A percentile compares a stretch with the other conserved stretches of the same genome.
phyloP scores from a whole-genome alignment of 2,329 filamentous ascomycete genomes.

The Microsporum canis region DNA sequence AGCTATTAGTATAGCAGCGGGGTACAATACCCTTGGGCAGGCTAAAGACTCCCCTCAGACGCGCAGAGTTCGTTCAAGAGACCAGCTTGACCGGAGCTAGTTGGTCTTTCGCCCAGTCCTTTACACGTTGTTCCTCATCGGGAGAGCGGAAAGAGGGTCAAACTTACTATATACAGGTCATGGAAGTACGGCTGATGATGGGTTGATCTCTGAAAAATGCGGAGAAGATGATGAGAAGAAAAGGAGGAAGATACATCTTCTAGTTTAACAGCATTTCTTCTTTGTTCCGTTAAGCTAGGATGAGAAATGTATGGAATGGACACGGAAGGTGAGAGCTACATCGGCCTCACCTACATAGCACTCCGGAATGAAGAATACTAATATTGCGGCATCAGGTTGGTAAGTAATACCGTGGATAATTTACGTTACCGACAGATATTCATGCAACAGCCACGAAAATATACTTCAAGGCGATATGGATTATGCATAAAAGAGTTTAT shows the following conservation, averaged over 20 bases:
- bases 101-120: background rate
- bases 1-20: background rate
- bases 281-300: background rate
- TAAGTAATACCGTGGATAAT: too few relatives aligned
- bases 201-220: background rate
- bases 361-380: too few relatives aligned
- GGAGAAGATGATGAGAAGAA: background rate
- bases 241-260: background rate
- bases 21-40: background rate
- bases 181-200: background rate
- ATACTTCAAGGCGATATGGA: background rate
- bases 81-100: background rate
- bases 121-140: background rate
- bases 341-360: background rate
- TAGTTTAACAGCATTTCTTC: background rate
- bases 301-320: background rate
- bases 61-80: background rate
- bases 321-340: background rate
- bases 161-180: background rate
- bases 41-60: background rate
- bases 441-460: background rate
- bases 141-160: background rate
- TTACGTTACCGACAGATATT: background rate
- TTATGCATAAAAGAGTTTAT: background rate
- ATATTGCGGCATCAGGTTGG: too few relatives aligned